Evolutionary conservation across 768 basidiomycete genomes (phyloP), one percentile per base, ranked within the genome.

Genomic region (Pholiota molesta): DNA sequence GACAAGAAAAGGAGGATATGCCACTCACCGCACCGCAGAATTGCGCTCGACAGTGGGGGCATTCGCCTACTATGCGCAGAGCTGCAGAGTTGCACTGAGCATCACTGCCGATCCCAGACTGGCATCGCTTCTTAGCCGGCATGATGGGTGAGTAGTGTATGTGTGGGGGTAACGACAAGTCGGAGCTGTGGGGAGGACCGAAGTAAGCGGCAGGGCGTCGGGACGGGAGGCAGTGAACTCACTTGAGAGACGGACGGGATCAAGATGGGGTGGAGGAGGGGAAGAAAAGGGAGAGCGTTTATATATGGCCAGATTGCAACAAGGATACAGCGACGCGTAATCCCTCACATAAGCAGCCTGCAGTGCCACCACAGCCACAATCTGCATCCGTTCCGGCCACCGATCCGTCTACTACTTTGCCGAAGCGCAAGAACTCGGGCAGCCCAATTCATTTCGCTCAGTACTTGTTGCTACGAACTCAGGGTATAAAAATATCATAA

Each of bases 51-150:
- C 94, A 96, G 70, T 91, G 88, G 39, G 91, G 86, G 72, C 94
- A 96, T 66, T 91, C 85, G 5, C 94, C 94, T 44, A 92, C 91
- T 66, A 95, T 88, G 66, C 92, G 88, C 54, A 95, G 81, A 2
- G 86, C 90, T 7, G 92, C 91, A 63, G 86, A 87, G 69, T 83
- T 90, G 81, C 94, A 95, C 62, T 84, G 86, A 56, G 75, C 70
- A 56, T 79, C 78, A 62, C 79, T 79, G 63, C 77, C 76, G 49
- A 75, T 68, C 67, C 80, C 78, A 75, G 89, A 84, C 74, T 93
- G 90, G 80, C 93, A 95, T 71, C 92, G 91, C 75, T 92, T 93
- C 90, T 93, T 94, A 71, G 85, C 81, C 68, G 91, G 81, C 93
- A 94, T 94, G 52, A 55, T 68, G 61, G 44, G 19, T 21, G 47